A percentile compares a stretch with the other conserved stretches of the same genome.
Conservation (phyloP, 2,329 filamentous ascomycete genomes). For the Taxawa tesnikishii region DNA sequence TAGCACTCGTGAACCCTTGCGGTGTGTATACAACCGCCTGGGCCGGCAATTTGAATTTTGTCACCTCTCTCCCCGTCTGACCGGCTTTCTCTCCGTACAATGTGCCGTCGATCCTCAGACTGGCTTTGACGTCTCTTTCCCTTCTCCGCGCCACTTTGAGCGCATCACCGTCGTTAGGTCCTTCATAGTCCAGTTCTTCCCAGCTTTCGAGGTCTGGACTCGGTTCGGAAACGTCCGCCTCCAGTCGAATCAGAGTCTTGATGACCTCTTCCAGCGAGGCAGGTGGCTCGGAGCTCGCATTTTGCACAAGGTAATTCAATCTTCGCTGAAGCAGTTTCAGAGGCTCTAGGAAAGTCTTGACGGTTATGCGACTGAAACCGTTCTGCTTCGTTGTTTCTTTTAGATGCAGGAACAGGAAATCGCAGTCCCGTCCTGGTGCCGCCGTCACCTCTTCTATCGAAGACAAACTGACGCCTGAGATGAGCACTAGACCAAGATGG, state of each 20-base stretch:
- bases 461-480: slow-evolving; percentile 63
- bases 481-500: slow-evolving; percentile 79
- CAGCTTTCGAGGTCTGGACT: slow-evolving; percentile 78
- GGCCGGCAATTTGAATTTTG: slow-evolving; percentile 70
- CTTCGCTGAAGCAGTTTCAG: slow-evolving; percentile 70
- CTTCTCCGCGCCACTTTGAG: slow-evolving; percentile 23
- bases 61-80: slow-evolving; percentile 33
- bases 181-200: slow-evolving; percentile 58
- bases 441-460: slow-evolving; percentile 81
- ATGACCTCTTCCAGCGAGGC: slow-evolving; percentile 59
- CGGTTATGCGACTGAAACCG: slow-evolving; percentile 61
- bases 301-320: slow-evolving; percentile 74
- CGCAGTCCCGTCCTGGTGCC: slow-evolving; percentile 67
- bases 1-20: slow-evolving; percentile 62
- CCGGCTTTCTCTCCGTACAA: slow-evolving; percentile 36
- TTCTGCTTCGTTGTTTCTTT: slow-evolving; percentile 48
- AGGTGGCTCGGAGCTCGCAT: slow-evolving; percentile 60
- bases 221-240: slow-evolving; percentile 44
- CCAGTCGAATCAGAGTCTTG: slow-evolving; percentile 61
- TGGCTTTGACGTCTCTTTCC: slow-evolving; percentile 40
- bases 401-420: slow-evolving; percentile 80
- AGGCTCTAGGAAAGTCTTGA: slow-evolving; percentile 90
- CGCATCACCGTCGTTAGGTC: slow-evolving; percentile 15
- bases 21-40: slow-evolving; percentile 77
- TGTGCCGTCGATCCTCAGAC: slow-evolving; percentile 50